Conservation (phyloP, 2,329 filamentous ascomycete species). For the Aspergillus thermomutatus region DNA sequence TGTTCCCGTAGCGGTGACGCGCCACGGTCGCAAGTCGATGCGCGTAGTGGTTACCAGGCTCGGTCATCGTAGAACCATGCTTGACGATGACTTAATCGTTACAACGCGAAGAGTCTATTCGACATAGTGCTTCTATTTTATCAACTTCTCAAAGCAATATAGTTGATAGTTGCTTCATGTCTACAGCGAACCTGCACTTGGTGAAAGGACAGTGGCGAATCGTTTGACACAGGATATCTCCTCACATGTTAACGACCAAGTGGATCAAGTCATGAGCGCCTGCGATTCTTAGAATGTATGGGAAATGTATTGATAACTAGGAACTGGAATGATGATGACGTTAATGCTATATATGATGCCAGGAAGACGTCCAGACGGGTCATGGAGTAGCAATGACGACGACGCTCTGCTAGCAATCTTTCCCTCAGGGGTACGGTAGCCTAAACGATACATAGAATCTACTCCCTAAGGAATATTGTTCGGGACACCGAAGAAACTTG, state of each 20-base stretch:
- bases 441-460: not conserved
- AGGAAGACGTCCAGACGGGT: not conserved
- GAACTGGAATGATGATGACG: not conserved
- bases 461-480: not conserved
- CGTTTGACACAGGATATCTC: not conserved
- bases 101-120: not conserved
- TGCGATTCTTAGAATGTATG: no score
- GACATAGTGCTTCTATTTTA: not conserved
- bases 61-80: not conserved
- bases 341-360: not conserved
- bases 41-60: not conserved
- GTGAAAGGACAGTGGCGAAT: not conserved
- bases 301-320: not conserved
- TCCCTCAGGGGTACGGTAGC: not conserved
- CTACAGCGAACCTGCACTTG: not conserved
- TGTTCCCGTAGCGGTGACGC: not conserved
- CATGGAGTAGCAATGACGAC: not conserved
- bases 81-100: not conserved
- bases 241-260: not conserved
- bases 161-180: not conserved
- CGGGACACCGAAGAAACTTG: no score
- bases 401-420: not conserved
- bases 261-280: not conserved
- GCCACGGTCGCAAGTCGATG: slow-evolving; percentile 1
- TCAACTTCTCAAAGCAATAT: not conserved